phyloP scores from a whole-genome alignment of 2,329 filamentous ascomycete genomes.

The Botrytis cinerea region DNA sequence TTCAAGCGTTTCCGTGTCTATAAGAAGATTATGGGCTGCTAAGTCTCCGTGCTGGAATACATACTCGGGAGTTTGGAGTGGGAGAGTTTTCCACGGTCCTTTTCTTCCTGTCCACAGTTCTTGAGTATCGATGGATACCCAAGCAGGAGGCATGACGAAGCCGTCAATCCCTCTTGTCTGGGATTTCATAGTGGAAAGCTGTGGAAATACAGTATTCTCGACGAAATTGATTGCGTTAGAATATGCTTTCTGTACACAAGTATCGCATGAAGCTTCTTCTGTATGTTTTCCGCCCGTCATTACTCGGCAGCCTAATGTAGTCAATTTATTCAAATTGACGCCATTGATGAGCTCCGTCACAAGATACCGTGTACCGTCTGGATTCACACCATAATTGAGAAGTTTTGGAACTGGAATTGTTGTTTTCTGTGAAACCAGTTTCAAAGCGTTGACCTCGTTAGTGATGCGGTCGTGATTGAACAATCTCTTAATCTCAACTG shows the following conservation, averaged over 20 bases:
- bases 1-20: not conserved
- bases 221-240: not conserved
- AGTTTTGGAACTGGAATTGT: not conserved
- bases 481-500: not conserved
- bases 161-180: not conserved
- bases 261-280: not conserved
- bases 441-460: conserved; percentile 6
- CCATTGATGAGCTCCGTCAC: not conserved
- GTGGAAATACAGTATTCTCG: not conserved
- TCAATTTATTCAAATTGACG: not conserved
- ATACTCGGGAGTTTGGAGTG: not conserved
- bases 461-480: conserved; percentile 4
- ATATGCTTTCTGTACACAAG: not conserved
- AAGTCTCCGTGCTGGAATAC: not conserved
- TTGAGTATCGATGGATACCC: not conserved
- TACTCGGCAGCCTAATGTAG: not conserved
- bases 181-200: not conserved
- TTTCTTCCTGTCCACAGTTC: not conserved
- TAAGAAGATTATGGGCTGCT: not conserved
- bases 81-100: not conserved
- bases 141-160: not conserved
- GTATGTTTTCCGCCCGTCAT: not conserved
- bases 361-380: not conserved
- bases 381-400: not conserved
- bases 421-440: not conserved